Percentiles rank a stretch among this genome's conserved stretches.
Conservation (phyloP, 805 yeast species). For the Yamadazyma kitorensis region DNA sequence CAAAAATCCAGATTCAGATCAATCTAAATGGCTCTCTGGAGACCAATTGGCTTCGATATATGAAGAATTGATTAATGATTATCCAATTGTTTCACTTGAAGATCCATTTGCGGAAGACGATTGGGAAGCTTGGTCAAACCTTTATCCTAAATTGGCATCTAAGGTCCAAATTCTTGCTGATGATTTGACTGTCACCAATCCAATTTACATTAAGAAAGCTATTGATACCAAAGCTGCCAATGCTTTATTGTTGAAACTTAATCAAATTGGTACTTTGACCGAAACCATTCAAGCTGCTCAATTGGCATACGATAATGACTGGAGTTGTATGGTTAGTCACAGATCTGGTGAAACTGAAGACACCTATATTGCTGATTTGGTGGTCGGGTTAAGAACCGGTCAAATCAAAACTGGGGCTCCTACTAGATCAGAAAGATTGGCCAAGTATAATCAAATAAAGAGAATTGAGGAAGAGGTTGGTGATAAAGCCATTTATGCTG, state of each 20-base stretch:
- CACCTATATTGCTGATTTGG: slow-evolving; percentile 20
- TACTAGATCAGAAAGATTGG: slow-evolving; percentile 23
- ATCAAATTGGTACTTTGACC: slow-evolving; percentile 21
- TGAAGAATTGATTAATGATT: slow-evolving; percentile 15
- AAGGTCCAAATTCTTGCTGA: slow-evolving; percentile 19
- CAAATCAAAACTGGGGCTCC: slow-evolving; percentile 24
- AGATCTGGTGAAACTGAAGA: slow-evolving; percentile 25
- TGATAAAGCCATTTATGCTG: slow-evolving; percentile 17
- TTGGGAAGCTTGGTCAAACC: slow-evolving; percentile 21
- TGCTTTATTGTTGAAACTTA: slow-evolving; percentile 20
- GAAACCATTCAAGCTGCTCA: slow-evolving; percentile 20
- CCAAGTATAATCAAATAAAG: slow-evolving; percentile 20
- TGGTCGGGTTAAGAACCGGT: slow-evolving; percentile 21
- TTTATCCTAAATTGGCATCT: slow-evolving; percentile 12
- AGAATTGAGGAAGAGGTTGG: slow-evolving; percentile 23
- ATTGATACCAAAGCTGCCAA: slow-evolving; percentile 20
- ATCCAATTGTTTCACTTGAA: slow-evolving; percentile 21
- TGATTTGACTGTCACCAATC: slow-evolving; percentile 24
- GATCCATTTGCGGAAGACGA: slow-evolving; percentile 24
- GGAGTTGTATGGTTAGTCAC: slow-evolving; percentile 23
- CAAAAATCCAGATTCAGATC: slow-evolving; percentile 19
- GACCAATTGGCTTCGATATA: slow-evolving; percentile 18
- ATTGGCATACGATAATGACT: slow-evolving; percentile 14
- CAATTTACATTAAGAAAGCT: slow-evolving; percentile 17
- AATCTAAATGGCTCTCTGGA: slow-evolving; percentile 17